A percentile compares a stretch with the other conserved stretches of the same genome.
Conservation (phyloP, 371 early-diverging fungal genomes). For the Mortierella sp. region DNA sequence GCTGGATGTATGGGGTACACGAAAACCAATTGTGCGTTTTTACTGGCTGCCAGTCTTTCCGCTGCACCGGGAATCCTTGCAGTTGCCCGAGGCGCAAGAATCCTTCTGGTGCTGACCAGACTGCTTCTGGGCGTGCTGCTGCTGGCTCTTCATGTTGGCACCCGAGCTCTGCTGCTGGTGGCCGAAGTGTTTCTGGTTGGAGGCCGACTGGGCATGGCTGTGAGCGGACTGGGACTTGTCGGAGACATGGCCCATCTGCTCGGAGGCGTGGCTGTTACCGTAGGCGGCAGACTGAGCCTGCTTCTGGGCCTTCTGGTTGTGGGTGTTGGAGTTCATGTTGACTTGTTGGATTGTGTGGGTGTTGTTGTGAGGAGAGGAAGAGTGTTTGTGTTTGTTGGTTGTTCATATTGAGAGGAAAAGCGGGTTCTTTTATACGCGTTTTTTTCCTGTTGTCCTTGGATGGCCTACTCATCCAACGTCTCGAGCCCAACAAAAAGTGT, state of each 20-base stretch:
- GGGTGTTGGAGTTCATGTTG: constrained; percentile 9
- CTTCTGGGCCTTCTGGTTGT: constrained; percentile 9
- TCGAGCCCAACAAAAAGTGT: too few relatives aligned
- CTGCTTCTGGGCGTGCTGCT: constrained; percentile 4
- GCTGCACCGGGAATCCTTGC: neutral
- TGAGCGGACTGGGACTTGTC: neutral
- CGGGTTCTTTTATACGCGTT: neutral
- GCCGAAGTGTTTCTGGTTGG: neutral
- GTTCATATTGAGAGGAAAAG: neutral
- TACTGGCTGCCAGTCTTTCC: neutral
- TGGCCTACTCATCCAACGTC: neutral
- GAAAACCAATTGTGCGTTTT: neutral
- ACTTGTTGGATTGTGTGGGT: neutral
- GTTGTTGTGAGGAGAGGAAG: neutral
- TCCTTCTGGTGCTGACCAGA: neutral
- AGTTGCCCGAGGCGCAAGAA: neutral
- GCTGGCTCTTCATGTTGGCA: neutral
- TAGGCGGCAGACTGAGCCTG: neutral
- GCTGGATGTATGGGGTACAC: too few relatives aligned
- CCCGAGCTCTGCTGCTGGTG: constrained; percentile 10
- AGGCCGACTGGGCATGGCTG: neutral
- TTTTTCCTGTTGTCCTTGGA: neutral
- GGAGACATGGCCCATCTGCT: neutral
- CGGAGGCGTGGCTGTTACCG: neutral
- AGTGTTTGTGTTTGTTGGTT: neutral